Percentiles rank a stretch among this genome's conserved stretches.
Conservation (phyloP, 768 basidiomycete genomes). For the Clitopilus hobsonii region DNA sequence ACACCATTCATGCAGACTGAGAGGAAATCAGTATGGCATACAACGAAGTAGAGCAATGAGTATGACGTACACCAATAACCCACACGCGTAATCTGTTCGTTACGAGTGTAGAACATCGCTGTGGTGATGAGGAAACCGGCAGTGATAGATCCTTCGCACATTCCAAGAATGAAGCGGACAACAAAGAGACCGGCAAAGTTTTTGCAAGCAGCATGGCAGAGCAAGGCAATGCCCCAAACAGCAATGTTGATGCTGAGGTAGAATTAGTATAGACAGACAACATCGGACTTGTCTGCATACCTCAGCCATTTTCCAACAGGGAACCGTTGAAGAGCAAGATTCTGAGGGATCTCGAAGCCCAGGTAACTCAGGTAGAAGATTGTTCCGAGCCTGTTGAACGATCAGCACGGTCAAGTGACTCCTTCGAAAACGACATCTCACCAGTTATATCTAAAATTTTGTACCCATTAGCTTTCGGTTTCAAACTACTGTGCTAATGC, state of each 20-base stretch:
- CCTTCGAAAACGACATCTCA: conserved; percentile 10
- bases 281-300: conserved; percentile 22
- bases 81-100: conserved; percentile 62
- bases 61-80: conserved; percentile 69
- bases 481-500: no score
- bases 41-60: background rate
- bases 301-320: conserved; percentile 83
- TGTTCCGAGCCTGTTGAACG: conserved; percentile 57
- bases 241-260: conserved; percentile 54
- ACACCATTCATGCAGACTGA: conserved; percentile 73
- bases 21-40: background rate
- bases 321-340: conserved; percentile 64
- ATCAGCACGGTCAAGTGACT: background rate
- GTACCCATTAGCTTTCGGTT: no score
- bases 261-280: background rate
- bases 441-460: conserved; percentile 57
- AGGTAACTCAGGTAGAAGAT: conserved; percentile 73
- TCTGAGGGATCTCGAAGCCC: conserved; percentile 70
- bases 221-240: conserved; percentile 59
- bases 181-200: conserved; percentile 62
- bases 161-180: conserved; percentile 60
- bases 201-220: conserved; percentile 64
- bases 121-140: conserved; percentile 75
- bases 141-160: conserved; percentile 69
- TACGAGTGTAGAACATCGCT: conserved; percentile 75